Conservation (phyloP, 257 asterid genomes). For the Mentha longifolia region DNA sequence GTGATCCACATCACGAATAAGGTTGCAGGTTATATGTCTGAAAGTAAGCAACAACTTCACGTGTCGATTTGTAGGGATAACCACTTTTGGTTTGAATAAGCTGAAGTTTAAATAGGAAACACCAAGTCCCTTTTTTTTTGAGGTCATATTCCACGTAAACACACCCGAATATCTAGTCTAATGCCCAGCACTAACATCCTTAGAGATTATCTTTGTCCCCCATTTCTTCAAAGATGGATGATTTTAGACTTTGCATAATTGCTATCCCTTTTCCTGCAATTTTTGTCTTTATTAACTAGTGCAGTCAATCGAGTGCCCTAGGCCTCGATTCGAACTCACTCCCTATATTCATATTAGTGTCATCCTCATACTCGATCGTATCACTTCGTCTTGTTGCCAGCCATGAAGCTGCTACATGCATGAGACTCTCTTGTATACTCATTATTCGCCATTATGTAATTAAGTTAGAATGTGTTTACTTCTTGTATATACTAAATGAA, state of each 20-base stretch:
- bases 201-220: conserved; percentile 37
- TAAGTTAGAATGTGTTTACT: too few relatives aligned
- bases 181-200: background rate
- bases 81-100: background rate
- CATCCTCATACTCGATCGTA: background rate
- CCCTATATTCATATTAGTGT: background rate
- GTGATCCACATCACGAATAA: too few relatives aligned
- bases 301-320: background rate
- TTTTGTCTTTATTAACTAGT: background rate
- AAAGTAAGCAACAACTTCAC: conserved; percentile 26
- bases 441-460: too few relatives aligned
- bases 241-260: background rate
- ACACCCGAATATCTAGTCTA: background rate
- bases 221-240: conserved; percentile 15
- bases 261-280: too few relatives aligned
- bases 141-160: conserved; percentile 9
- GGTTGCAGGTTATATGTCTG: background rate
- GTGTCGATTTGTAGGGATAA: background rate
- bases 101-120: background rate
- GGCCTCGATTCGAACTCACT: too few relatives aligned
- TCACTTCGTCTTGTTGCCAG: too few relatives aligned
- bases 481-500: too few relatives aligned
- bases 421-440: too few relatives aligned
- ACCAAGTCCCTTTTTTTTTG: background rate
- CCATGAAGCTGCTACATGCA: too few relatives aligned